Conservation (phyloP, 2,329 filamentous ascomycete species). For the Colletotrichum sojae region DNA sequence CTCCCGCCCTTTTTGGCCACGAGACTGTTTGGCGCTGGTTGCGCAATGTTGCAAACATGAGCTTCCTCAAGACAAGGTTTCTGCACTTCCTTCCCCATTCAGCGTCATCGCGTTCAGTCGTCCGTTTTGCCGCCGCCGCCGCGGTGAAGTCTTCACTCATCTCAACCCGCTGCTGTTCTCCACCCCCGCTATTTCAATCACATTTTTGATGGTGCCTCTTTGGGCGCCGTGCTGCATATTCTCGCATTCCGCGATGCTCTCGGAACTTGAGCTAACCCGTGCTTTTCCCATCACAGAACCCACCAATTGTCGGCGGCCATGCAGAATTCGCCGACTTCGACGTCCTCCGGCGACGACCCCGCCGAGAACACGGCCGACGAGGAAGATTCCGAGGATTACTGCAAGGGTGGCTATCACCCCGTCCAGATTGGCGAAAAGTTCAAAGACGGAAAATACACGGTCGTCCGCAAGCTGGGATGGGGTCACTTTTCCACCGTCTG, state of each 20-base stretch:
- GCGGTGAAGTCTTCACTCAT: conserved; percentile 37
- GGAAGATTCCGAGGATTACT: conserved; percentile 99
- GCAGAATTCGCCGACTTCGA: conserved; percentile 82
- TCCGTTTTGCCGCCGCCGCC: background rate
- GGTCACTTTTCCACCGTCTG: conserved; percentile 99
- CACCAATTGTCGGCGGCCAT: conserved; percentile 67
- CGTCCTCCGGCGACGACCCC: conserved; percentile 84
- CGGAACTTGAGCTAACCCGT: conserved; percentile 27
- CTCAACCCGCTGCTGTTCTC: conserved; percentile 34
- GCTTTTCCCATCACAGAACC: conserved; percentile 58
- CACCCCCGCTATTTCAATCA: conserved; percentile 35
- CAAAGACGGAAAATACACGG: conserved; percentile 96
- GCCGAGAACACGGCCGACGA: conserved; percentile 96
- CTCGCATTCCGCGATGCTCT: background rate
- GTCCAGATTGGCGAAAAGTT: conserved; percentile 96
- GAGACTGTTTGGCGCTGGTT: conserved; percentile 33
- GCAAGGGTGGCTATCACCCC: conserved; percentile 98
- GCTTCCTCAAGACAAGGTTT: conserved; percentile 62
- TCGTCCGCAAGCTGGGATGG: conserved; percentile 97
- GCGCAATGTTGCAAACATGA: conserved; percentile 58
- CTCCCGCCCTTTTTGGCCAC: conserved; percentile 4
- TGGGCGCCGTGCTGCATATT: conserved; percentile 13
- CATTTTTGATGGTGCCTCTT: conserved; percentile 20
- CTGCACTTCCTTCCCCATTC: conserved; percentile 21
- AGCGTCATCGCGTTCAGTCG: conserved; percentile 28